Base-by-base conservation (phyloP, 441 rosid species). In the Gossypium schwendimanii region DNA sequence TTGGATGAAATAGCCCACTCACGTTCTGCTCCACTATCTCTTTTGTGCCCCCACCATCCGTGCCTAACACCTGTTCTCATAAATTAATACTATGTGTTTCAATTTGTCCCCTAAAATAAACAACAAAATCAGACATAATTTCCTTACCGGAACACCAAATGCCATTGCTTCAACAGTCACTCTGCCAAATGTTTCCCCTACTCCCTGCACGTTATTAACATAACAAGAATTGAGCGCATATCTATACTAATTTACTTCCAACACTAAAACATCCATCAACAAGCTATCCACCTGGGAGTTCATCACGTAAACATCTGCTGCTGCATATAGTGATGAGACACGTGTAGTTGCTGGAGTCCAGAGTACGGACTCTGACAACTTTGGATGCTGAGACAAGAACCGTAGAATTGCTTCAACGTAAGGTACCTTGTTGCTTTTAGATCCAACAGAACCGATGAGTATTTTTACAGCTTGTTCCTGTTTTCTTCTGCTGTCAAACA, bases 91-190 rank as follows among this genome's bases (percentile, higher is more conserved):
- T 10, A 41, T 41, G 47, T 41, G 47, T 41, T 41, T 41, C 47
- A 9, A 41, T 41, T 41, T 41, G 47, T 10, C 47, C 47, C 47
- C 47, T 41, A 41, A 41, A 41, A 54, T 39, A 39, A 65, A 65
- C 52, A 71, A 41, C 47, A 3, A 41, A 45, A 39, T 50, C 26
- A 26, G 63, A 24, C 18, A n/a, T 59, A 21, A 33, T 10, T 39
- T 31, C 45, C 77, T 78, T 82, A 90, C 93, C 64, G 99, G 97
- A 79, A 94, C 89, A 74, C 97, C 93, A 63, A 91, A 94, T 3
- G 97, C 93, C 99, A 94, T 94, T 64, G 99, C 96, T 86, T 94
- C 99, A 75, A 94, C 86, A 2, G 98, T 94, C 57, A 92, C 99
- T 81, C 99, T 94, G 70, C 99, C 99, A 57, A 94, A 94, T 60